Evolutionary conservation across 78 protist genomes (phyloP), one percentile per base, ranked within the genome.

Genomic region (Dictyostelium purpureum): DNA sequence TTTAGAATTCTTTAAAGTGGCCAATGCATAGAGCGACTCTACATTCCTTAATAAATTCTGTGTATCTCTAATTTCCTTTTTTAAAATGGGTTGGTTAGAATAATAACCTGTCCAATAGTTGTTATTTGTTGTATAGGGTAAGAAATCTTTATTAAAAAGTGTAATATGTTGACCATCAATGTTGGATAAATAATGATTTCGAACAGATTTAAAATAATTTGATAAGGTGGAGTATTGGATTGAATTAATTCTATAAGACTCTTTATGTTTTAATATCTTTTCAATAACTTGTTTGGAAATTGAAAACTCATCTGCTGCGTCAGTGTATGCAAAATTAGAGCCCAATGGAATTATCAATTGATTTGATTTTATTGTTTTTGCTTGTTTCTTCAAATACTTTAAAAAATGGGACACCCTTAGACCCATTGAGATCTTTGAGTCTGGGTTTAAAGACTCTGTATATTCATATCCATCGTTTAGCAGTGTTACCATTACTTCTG

Each of bases 81-180:
- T 94, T 31, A 76, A 79, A 1, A 87, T 19, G 31, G 96, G 43
- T 9, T 73, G 77, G 5, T 87, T 18, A 26, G 93, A 71, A 38
- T 24, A 94, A 65, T 71, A 93, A 11, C 94, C 94, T 9, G 91
- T 91, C 97, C 97, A 95, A 37, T 54, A 54, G 19, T 12, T 21
- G 24, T 54, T 21, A 3, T 42, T 9, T 42, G 81, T 93, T 21
- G 85, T 85, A 16, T 87, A 95, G 1, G 97, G 94, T 49, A 91
- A 91, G 24, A 87, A 95, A 78, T 95, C 97, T 2, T 57, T 74
- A 7, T 7, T 18, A 79, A 88, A 18, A 65, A 21, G 5, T 89
- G 93, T 6, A 65, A 49, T 2, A 2, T 6, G 0, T 42, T 45
- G 1, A 0, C 6, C n/a, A n/a, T n/a, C n/a, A n/a, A n/a, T n/a